Conservation (phyloP, 345 rosid genomes). For the Pistacia atlantica region DNA sequence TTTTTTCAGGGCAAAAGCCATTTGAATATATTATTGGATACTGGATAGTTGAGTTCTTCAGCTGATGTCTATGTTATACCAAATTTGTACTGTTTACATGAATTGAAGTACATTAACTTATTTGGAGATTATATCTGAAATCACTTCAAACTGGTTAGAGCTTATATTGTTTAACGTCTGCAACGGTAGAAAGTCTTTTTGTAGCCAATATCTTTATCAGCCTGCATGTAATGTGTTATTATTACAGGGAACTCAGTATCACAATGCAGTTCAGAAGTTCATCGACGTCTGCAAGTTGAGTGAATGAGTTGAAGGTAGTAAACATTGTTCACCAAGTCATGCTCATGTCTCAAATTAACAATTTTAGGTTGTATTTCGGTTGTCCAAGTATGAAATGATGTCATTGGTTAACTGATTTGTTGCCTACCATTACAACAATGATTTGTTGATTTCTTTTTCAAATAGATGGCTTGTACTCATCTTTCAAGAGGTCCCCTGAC, state of each 20-base stretch:
- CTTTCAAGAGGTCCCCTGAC: background rate
- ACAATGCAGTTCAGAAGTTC: slow-evolving; percentile 87
- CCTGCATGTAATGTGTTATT: slow-evolving; percentile 6
- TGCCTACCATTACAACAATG: background rate
- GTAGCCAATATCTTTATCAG: background rate
- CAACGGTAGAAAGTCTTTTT: background rate
- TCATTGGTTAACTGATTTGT: background rate
- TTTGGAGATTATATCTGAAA: background rate
- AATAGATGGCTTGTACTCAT: background rate
- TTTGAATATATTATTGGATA: background rate
- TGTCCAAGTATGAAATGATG: background rate
- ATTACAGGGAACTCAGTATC: slow-evolving; percentile 89
- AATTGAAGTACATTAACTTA: background rate
- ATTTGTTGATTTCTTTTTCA: background rate
- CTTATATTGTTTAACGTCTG: background rate
- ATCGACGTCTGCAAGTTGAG: slow-evolving; percentile 78
- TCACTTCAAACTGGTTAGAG: background rate
- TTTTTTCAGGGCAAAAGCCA: background rate
- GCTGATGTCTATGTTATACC: background rate
- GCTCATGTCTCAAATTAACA: no score
- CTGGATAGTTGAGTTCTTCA: background rate
- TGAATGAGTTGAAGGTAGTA: slow-evolving; percentile 29
- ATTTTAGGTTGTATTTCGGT: background rate
- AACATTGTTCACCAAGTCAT: background rate
- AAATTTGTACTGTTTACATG: background rate